A percentile compares a stretch with the other conserved stretches of the same genome.
phyloP scores from a whole-genome alignment of 139 green algal genomes.

The Choricystis sp. region DNA sequence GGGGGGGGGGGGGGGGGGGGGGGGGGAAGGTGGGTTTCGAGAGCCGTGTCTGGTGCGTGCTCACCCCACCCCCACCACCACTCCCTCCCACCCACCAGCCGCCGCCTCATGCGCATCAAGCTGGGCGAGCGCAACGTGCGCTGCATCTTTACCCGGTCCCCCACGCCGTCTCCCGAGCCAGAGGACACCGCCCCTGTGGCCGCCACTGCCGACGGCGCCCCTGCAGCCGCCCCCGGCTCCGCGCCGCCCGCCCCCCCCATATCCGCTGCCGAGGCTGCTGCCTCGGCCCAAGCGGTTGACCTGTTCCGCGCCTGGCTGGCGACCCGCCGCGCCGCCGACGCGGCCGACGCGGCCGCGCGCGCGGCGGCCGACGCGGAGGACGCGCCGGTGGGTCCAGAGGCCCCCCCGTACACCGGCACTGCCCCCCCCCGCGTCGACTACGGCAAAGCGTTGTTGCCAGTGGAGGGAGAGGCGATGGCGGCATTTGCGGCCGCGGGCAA shows the following conservation, averaged over 20 bases:
- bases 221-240: constrained; percentile 3
- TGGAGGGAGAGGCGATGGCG: constrained; percentile 69
- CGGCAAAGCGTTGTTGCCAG: constrained; percentile 42
- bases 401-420: constrained; percentile 15
- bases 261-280: constrained; percentile 4
- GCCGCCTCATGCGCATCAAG: constrained; percentile 45
- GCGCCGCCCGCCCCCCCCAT: neutral
- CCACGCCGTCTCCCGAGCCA: constrained; percentile 29
- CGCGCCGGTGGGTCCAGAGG: constrained; percentile 35
- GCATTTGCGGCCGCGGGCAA: constrained; percentile 80
- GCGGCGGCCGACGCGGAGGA: constrained; percentile 24
- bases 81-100: no score
- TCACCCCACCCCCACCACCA: no score
- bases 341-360: constrained; percentile 2
- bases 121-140: constrained; percentile 35
- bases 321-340: constrained; percentile 1
- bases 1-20: no score
- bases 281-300: neutral
- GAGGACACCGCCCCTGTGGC: neutral
- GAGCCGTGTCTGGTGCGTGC: no score
- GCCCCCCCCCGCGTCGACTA: constrained; percentile 20
- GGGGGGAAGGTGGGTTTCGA: no score
- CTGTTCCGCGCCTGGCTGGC: constrained; percentile 7
- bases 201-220: neutral
- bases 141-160: constrained; percentile 51